Percentiles rank a stretch among this genome's conserved stretches.
These are phyloP conservation scores for Excoecaria cochinchinensis DNA, from an alignment of 345 rosid species.

Conservation along the genomic window DNA sequence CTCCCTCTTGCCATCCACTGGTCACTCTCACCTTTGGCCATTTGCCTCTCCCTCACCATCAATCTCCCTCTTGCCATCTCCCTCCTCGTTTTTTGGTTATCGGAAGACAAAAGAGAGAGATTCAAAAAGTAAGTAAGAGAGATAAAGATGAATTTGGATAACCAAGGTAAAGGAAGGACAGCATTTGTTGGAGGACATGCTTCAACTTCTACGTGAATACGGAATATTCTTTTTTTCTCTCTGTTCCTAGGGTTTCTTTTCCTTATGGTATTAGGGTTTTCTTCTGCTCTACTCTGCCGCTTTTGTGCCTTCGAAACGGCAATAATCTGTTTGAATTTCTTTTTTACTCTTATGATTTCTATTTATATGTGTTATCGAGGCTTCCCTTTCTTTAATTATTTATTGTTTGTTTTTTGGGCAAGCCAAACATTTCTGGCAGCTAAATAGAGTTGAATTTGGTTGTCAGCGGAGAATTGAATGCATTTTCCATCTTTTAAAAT, in stretches of 20 bases:
- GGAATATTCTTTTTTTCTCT: conserved; percentile 33
- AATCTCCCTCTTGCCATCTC: too few species aligned
- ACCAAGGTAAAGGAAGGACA: conserved; percentile 93
- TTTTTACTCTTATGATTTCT: neutral
- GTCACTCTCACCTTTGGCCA: too few species aligned
- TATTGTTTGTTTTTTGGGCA: neutral
- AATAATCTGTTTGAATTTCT: neutral
- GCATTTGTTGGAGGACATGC: conserved; percentile 91
- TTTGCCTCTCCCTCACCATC: too few species aligned
- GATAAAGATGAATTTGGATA: conserved; percentile 83
- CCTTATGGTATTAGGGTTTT: neutral
- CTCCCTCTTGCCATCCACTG: too few species aligned
- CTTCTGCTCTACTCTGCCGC: neutral
- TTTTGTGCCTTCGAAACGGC: neutral
- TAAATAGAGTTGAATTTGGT: neutral
- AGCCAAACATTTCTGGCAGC: neutral
- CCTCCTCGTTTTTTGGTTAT: neutral
- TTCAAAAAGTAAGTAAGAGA: too few species aligned
- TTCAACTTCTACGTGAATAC: conserved; percentile 97
- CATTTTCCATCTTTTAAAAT: neutral
- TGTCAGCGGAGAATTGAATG: neutral
- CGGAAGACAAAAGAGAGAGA: neutral
- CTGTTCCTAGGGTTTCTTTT: conserved; percentile 1
- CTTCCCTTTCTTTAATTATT: neutral
- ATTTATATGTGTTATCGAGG: neutral